A percentile compares a stretch with the other conserved stretches of the same genome.
Evolutionary conservation across 75 land plant species (phyloP).

Genomic region (Selaginella moellendorffii): DNA sequence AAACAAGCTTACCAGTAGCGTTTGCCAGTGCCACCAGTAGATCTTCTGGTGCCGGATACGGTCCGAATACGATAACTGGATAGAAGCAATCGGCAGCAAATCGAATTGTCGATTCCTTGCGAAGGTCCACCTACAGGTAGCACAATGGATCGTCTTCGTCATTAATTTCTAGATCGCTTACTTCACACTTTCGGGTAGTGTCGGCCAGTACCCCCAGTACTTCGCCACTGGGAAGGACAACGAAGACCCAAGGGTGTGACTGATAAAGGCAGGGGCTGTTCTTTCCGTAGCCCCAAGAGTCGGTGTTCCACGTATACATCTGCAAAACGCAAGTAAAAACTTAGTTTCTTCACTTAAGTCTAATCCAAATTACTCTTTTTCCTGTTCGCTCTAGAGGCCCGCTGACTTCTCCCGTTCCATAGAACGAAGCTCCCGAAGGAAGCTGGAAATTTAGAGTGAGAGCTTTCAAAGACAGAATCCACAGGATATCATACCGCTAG

Average conservation of each 20-base stretch:
- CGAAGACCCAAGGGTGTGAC: slow-evolving; percentile 94
- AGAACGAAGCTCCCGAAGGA: slow-evolving; percentile 65
- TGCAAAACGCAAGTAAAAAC: slow-evolving; percentile 13
- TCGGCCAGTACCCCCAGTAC: slow-evolving; percentile 87
- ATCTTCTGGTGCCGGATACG: slow-evolving; percentile 55
- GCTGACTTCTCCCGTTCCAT: slow-evolving; percentile 94
- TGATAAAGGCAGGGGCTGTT: slow-evolving; percentile 83
- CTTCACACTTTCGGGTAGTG: slow-evolving; percentile 86
- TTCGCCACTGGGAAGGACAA: slow-evolving; percentile 68
- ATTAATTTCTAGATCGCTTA: slow-evolving; percentile 9
- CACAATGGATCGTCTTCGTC: neutral
- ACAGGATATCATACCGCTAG: slow-evolving; percentile 32
- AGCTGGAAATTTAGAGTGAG: slow-evolving; percentile 29
- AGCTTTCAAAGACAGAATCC: neutral
- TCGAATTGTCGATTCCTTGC: slow-evolving; percentile 38
- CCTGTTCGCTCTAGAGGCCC: slow-evolving; percentile 91
- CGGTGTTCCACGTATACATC: slow-evolving; percentile 94
- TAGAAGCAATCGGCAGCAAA: slow-evolving; percentile 40
- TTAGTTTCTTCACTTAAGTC: no score
- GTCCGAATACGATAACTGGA: slow-evolving; percentile 86
- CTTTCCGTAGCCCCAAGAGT: slow-evolving; percentile 85
- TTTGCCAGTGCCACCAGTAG: slow-evolving; percentile 55
- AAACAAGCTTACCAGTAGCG: slow-evolving; percentile 55
- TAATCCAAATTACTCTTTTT: slow-evolving; percentile 72
- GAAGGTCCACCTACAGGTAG: slow-evolving; percentile 48